Evolutionary conservation across 208 protist species (phyloP).

Genomic region (Herpetomonas muscarum): DNA sequence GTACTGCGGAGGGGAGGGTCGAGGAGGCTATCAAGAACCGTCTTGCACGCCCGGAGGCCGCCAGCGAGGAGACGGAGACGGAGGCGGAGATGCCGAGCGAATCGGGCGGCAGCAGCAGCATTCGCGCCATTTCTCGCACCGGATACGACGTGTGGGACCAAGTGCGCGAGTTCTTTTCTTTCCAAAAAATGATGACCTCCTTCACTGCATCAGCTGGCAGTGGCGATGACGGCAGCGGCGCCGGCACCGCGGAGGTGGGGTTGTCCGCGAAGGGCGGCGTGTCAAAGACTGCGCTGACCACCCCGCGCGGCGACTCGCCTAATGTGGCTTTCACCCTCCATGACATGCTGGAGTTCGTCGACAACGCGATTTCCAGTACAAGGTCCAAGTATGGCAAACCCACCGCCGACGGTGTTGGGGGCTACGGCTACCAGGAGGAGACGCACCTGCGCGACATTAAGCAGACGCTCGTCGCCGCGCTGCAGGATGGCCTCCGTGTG

Average conservation of each 20-base stretch:
- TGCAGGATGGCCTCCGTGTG: slow-evolving; percentile 29
- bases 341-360: background rate
- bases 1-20: slow-evolving; percentile 17
- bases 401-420: background rate
- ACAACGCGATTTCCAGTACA: background rate
- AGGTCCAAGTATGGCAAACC: background rate
- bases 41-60: background rate
- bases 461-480: background rate
- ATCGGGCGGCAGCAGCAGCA: background rate
- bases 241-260: no score
- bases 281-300: no score
- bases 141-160: background rate
- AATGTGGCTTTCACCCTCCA: background rate
- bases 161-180: background rate
- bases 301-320: no score
- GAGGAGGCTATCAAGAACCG: slow-evolving; percentile 6
- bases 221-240: background rate
- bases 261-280: no score
- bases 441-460: background rate
- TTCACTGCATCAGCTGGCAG: background rate
- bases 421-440: slow-evolving; percentile 1
- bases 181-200: background rate
- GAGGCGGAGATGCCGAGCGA: slow-evolving; percentile 1
- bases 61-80: background rate
- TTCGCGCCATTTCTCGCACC: background rate